phyloP scores from a whole-genome alignment of 2,329 filamentous ascomycete genomes.

The Colletotrichum liaoningense region DNA sequence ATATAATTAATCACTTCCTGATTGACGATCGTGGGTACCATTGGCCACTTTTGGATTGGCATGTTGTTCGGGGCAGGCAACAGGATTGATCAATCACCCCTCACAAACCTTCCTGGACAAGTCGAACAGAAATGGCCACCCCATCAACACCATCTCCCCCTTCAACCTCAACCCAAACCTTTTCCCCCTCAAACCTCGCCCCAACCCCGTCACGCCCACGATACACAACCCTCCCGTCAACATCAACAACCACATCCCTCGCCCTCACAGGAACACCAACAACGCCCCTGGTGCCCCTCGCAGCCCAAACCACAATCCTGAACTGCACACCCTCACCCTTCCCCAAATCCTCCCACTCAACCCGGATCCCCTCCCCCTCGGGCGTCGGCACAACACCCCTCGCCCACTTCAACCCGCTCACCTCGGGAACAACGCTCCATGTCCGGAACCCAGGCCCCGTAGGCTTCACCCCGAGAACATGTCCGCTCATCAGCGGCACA shows the following conservation, averaged over 20 bases:
- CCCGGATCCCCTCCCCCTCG: constrained; percentile 45
- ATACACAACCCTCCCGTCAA: constrained; percentile 38
- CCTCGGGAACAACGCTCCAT: constrained; percentile 53
- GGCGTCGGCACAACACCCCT: constrained; percentile 56
- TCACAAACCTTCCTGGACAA: not conserved
- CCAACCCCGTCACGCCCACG: not conserved
- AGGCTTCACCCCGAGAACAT: constrained; percentile 60
- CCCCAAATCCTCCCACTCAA: constrained; percentile 48
- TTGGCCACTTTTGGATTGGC: not conserved
- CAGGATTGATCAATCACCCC: not conserved
- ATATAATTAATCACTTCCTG: not conserved
- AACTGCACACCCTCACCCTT: constrained; percentile 34
- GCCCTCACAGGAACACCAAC: constrained; percentile 40
- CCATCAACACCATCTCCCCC: not conserved
- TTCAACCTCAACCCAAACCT: constrained; percentile 21
- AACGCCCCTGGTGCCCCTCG: constrained; percentile 43
- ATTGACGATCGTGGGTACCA: not conserved
- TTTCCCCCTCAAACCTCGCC: constrained; percentile 1
- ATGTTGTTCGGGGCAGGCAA: too few relatives aligned
- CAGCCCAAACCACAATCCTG: constrained; percentile 45
- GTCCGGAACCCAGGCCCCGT: constrained; percentile 54
- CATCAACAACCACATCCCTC: constrained; percentile 24
- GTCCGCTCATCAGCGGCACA: constrained; percentile 57
- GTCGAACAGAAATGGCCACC: not conserved
- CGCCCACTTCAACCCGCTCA: constrained; percentile 54